A percentile compares a stretch with the other conserved stretches of the same genome.
These are phyloP conservation scores for Ganoderma multipileum DNA, from an alignment of 1,284 basidiomycete genomes.

Conservation along the genomic window DNA sequence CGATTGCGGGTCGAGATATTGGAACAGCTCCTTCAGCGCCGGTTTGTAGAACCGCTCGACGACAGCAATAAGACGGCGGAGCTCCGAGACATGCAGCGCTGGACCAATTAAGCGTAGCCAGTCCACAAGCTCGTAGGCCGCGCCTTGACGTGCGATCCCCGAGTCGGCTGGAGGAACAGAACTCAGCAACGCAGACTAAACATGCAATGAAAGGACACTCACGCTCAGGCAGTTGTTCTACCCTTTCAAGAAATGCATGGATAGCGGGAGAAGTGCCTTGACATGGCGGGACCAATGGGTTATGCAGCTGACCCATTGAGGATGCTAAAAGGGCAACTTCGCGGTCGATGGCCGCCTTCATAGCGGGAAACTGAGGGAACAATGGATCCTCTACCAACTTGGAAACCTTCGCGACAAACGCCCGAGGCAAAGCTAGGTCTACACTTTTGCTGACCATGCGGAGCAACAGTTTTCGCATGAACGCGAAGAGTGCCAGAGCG, in stretches of 20 bases:
- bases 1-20: slow-evolving; percentile 48
- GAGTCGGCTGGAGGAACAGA: slow-evolving; percentile 42
- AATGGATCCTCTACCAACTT: slow-evolving; percentile 36
- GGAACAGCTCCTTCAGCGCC: slow-evolving; percentile 50
- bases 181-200: background rate
- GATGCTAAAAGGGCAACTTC: slow-evolving; percentile 50
- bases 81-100: slow-evolving; percentile 42
- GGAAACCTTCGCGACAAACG: slow-evolving; percentile 48
- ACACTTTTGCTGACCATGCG: slow-evolving; percentile 62
- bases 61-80: slow-evolving; percentile 47
- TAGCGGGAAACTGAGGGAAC: slow-evolving; percentile 44
- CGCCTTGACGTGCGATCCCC: slow-evolving; percentile 38
- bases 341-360: slow-evolving; percentile 52
- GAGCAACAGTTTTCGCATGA: slow-evolving; percentile 65
- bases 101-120: slow-evolving; percentile 58
- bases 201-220: slow-evolving; percentile 23
- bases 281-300: slow-evolving; percentile 18
- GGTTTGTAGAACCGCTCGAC: slow-evolving; percentile 51
- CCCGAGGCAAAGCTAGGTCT: slow-evolving; percentile 45
- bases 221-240: slow-evolving; percentile 52
- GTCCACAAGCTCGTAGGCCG: slow-evolving; percentile 64
- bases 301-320: slow-evolving; percentile 41
- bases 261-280: slow-evolving; percentile 33
- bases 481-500: slow-evolving; percentile 66
- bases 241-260: slow-evolving; percentile 47